These are phyloP conservation scores for Phytophthora pistaciae DNA, from an alignment of 352 stramenopile species.

Conservation along the genomic window DNA sequence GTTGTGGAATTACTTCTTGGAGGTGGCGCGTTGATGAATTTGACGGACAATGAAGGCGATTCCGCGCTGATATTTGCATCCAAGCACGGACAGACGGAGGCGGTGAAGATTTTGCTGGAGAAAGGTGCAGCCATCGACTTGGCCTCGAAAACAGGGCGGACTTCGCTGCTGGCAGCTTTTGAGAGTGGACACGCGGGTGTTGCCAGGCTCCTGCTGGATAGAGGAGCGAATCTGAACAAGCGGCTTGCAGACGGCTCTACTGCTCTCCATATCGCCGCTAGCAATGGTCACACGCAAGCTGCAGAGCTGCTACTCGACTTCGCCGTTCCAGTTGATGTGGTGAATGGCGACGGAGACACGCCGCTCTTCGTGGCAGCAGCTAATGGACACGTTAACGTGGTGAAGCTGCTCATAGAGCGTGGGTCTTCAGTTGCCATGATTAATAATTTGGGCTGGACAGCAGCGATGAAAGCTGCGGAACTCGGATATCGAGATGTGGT, in stretches of 20 bases:
- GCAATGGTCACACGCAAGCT: not conserved
- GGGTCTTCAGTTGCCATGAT: not conserved
- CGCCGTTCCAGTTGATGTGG: not conserved
- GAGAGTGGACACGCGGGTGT: not conserved
- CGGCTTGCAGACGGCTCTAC: not conserved
- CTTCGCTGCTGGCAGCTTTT: not conserved
- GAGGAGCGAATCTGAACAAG: not conserved
- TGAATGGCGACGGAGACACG: not conserved
- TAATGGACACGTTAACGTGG: not conserved
- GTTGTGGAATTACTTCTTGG: not conserved
- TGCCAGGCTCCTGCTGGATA: not conserved
- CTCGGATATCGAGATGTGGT: slow-evolving; percentile 1
- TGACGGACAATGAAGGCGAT: not conserved
- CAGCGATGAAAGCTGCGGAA: slow-evolving; percentile 15
- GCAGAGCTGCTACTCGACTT: not conserved
- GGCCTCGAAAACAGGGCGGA: not conserved
- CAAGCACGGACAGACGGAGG: not conserved
- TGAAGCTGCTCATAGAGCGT: slow-evolving; percentile 1
- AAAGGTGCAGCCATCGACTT: not conserved
- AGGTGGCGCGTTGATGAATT: not conserved
- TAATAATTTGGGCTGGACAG: not conserved
- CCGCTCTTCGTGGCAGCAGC: not conserved
- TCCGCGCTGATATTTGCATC: not conserved
- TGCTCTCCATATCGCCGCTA: not conserved
- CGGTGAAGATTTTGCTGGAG: not conserved